Percentiles rank a stretch among this genome's conserved stretches.
Conservation (phyloP, 257 asterid species). For the Solanum ossicruentum region DNA sequence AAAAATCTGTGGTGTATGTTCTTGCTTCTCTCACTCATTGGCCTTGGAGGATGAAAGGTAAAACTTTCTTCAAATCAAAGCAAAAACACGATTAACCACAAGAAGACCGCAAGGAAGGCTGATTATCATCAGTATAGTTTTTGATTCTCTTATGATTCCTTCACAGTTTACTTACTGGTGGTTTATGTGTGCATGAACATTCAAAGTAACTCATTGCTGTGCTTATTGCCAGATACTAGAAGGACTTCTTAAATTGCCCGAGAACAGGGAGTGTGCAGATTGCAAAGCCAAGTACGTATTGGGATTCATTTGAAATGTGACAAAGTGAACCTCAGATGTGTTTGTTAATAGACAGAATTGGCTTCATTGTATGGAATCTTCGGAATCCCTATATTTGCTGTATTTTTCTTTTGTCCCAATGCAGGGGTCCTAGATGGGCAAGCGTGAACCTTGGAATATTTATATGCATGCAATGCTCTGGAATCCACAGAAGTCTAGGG, state of each 20-base stretch:
- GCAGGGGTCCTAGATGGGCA: slow-evolving; percentile 99
- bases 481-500: slow-evolving; percentile 99
- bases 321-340: neutral
- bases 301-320: neutral
- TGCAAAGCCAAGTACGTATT: slow-evolving; percentile 86
- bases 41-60: neutral
- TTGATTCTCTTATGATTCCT: neutral
- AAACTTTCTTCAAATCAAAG: neutral
- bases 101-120: neutral
- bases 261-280: slow-evolving; percentile 98
- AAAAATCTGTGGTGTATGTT: neutral
- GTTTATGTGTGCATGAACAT: neutral
- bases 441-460: slow-evolving; percentile 97
- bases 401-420: neutral
- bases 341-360: neutral
- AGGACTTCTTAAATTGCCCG: slow-evolving; percentile 96
- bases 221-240: slow-evolving; percentile 62
- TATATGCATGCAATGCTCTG: slow-evolving; percentile 98
- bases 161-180: neutral
- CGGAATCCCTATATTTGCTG: neutral
- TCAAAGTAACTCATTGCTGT: slow-evolving; percentile 2
- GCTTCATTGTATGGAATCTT: neutral
- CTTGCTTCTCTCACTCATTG: neutral
- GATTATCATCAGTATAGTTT: neutral
- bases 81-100: neutral